Conservation (phyloP, 2,329 filamentous ascomycete genomes). For the Curvularia spicifera region DNA sequence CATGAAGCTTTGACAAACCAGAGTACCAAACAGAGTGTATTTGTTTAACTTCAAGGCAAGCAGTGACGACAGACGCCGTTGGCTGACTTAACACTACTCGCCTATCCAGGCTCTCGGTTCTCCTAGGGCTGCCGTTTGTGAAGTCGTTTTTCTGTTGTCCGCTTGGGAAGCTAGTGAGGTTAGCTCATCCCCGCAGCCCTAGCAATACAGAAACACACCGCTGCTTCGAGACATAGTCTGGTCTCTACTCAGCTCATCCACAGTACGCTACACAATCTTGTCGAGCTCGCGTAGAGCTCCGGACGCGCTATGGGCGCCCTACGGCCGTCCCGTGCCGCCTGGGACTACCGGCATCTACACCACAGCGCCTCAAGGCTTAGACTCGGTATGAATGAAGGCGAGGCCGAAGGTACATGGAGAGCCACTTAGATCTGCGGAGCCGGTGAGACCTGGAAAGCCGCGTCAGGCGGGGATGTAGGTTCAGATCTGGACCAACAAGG, state of each 20-base stretch:
- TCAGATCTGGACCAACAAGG: background rate
- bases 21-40: slow-evolving; percentile 18
- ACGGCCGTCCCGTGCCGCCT: background rate
- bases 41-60: slow-evolving; percentile 1
- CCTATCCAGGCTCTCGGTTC: slow-evolving; percentile 1
- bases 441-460: background rate
- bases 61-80: background rate
- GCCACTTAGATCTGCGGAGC: background rate
- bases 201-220: slow-evolving; percentile 15
- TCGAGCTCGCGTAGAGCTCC: background rate
- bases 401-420: background rate
- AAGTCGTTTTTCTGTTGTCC: background rate
- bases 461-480: background rate
- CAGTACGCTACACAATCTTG: slow-evolving; percentile 8
- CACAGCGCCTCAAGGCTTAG: background rate
- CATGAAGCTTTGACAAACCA: slow-evolving; percentile 3
- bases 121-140: slow-evolving; percentile 1
- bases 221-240: slow-evolving; percentile 2
- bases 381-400: background rate
- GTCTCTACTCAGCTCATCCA: slow-evolving; percentile 10
- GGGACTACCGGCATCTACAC: background rate
- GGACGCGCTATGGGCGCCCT: slow-evolving; percentile 3
- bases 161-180: slow-evolving; percentile 3
- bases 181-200: background rate
- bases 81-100: slow-evolving; percentile 6